These are phyloP conservation scores for Stenocarpella maydis DNA, from an alignment of 2,329 filamentous ascomycete genomes.

Conservation along the genomic window DNA sequence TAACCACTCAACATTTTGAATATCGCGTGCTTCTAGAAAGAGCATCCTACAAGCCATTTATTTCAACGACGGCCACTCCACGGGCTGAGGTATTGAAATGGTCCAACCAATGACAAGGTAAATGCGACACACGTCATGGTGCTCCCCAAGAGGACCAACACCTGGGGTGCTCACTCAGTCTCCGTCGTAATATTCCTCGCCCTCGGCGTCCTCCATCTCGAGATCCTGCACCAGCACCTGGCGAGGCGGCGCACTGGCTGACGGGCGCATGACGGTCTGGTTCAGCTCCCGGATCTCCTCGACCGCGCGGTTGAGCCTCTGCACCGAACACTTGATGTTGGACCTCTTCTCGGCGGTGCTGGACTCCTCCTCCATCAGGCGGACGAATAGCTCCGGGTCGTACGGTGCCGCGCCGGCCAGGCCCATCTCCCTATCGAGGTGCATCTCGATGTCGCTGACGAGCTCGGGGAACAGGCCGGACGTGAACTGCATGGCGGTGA, in stretches of 20 bases:
- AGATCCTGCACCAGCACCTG: conserved; percentile 25
- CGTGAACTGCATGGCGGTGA: conserved; percentile 55
- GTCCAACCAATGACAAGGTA: background rate
- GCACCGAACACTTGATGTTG: conserved; percentile 44
- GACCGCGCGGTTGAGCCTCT: conserved; percentile 46
- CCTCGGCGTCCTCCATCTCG: conserved; percentile 22
- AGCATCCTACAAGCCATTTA: background rate
- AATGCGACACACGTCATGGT: background rate
- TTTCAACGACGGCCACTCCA: background rate
- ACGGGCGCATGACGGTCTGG: conserved; percentile 31
- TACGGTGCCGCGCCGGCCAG: conserved; percentile 42
- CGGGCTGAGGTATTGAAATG: background rate
- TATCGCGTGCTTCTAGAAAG: background rate
- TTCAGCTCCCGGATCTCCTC: conserved; percentile 47
- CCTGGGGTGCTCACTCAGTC: background rate
- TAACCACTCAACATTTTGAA: background rate
- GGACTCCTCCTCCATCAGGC: conserved; percentile 50
- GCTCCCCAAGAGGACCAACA: too few relatives aligned
- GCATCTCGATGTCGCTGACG: conserved; percentile 48
- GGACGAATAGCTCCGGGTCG: conserved; percentile 40
- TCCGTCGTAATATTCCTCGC: conserved; percentile 21
- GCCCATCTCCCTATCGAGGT: conserved; percentile 55
- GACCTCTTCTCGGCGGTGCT: conserved; percentile 43
- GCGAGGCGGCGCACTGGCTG: background rate
- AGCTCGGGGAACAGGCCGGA: conserved; percentile 59